Conservation (phyloP, 75 land plant species). For the Cryptomeria japonica region DNA sequence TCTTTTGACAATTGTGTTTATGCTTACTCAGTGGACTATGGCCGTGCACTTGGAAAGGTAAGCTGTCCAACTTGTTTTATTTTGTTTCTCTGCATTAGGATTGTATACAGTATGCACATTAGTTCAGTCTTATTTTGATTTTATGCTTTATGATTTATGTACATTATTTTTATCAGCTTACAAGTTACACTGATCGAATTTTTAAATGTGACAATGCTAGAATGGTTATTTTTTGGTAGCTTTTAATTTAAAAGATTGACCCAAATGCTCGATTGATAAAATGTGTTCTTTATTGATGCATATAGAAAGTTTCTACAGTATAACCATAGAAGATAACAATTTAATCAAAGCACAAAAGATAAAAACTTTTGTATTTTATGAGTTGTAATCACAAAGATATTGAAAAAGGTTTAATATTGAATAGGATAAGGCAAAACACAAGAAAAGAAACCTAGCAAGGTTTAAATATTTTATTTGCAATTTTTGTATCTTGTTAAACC, state of each 20-base stretch:
- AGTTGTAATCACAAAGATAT: no score
- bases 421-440: no score
- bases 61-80: not conserved
- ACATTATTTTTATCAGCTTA: not conserved
- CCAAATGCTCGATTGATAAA: not conserved
- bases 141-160: not conserved
- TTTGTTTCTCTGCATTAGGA: not conserved
- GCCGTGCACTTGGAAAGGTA: constrained; percentile 47
- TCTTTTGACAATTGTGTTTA: constrained; percentile 50
- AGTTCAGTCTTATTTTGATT: not conserved
- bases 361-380: not conserved
- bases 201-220: not conserved
- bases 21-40: constrained; percentile 57
- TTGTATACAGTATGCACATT: not conserved
- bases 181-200: not conserved
- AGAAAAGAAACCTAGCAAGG: no score
- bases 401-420: no score
- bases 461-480: no score
- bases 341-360: not conserved
- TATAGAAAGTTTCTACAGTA: not conserved
- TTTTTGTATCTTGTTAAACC: no score
- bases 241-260: not conserved
- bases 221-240: not conserved
- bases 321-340: not conserved
- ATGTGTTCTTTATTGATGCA: no score